These are phyloP conservation scores for Colletotrichum abscissum DNA, from an alignment of 2,329 filamentous ascomycete species.

Conservation along the genomic window DNA sequence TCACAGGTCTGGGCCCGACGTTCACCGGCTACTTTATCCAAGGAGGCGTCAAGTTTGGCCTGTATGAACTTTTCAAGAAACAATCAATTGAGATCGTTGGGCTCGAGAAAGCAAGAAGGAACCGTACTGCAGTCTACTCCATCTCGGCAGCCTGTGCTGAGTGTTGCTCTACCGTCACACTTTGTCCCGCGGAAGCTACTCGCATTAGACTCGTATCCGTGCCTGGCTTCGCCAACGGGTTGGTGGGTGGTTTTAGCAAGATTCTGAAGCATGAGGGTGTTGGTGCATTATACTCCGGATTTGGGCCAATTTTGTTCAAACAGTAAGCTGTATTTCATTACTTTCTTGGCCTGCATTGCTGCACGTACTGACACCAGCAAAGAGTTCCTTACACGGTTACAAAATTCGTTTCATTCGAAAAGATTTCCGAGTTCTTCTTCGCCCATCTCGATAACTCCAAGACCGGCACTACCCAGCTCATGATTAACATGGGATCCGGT, in stretches of 20 bases:
- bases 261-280: conserved; percentile 85
- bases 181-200: conserved; percentile 92
- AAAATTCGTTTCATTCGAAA: conserved; percentile 95
- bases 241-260: conserved; percentile 83
- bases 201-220: conserved; percentile 93
- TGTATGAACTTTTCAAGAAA: conserved; percentile 97
- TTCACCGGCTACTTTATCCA: conserved; percentile 93
- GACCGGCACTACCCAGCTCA: conserved; percentile 76
- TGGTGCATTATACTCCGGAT: conserved; percentile 90
- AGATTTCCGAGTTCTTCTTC: conserved; percentile 82
- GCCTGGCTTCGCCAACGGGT: conserved; percentile 84
- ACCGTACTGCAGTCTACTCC: conserved; percentile 85
- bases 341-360: not conserved
- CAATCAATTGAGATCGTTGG: conserved; percentile 84
- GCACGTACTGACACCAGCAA: not conserved
- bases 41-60: conserved; percentile 92
- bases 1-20: conserved; percentile 87
- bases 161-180: conserved; percentile 81
- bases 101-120: conserved; percentile 79
- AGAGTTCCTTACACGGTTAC: conserved; percentile 93
- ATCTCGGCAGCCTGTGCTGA: conserved; percentile 73
- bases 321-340: conserved; percentile 63
- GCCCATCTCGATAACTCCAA: conserved; percentile 75
- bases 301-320: conserved; percentile 87
- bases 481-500: conserved; percentile 77